These are phyloP conservation scores for Torulaspora delbrueckii DNA, from an alignment of 805 yeast species.

Conservation along the genomic window DNA sequence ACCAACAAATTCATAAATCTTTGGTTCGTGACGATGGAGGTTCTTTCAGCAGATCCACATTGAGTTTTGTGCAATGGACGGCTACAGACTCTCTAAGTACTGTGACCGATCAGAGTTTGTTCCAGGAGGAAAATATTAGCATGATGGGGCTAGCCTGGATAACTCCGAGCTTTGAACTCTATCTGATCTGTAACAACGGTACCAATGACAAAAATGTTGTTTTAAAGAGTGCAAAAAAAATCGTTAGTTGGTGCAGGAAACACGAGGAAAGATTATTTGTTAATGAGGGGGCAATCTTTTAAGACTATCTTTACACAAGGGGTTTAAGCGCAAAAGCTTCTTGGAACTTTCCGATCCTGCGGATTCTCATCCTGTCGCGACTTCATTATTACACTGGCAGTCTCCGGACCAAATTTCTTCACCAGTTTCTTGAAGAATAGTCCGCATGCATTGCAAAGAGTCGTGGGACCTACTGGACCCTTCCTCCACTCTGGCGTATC, in stretches of 20 bases:
- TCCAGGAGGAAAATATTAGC: conserved; percentile 18
- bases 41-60: conserved; percentile 37
- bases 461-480: conserved; percentile 72
- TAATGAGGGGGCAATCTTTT: conserved; percentile 66
- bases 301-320: conserved; percentile 5
- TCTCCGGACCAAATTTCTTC: conserved; percentile 34
- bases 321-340: background rate
- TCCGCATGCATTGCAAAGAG: conserved; percentile 82
- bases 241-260: conserved; percentile 71
- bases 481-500: conserved; percentile 76
- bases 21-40: conserved; percentile 28
- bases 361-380: conserved; percentile 14
- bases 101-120: background rate
- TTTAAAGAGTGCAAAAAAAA: conserved; percentile 54
- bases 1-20: conserved; percentile 26
- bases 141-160: conserved; percentile 49
- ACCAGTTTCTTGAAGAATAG: conserved; percentile 63
- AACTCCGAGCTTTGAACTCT: conserved; percentile 58
- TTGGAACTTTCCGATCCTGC: conserved; percentile 19
- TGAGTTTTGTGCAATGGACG: conserved; percentile 45
- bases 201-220: conserved; percentile 50
- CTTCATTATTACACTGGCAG: conserved; percentile 16
- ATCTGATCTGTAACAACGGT: conserved; percentile 50
- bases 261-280: conserved; percentile 68
- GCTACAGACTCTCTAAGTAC: background rate